These are phyloP conservation scores for Pichia cephalocereana DNA, from an alignment of 805 yeast genomes.

Conservation along the genomic window DNA sequence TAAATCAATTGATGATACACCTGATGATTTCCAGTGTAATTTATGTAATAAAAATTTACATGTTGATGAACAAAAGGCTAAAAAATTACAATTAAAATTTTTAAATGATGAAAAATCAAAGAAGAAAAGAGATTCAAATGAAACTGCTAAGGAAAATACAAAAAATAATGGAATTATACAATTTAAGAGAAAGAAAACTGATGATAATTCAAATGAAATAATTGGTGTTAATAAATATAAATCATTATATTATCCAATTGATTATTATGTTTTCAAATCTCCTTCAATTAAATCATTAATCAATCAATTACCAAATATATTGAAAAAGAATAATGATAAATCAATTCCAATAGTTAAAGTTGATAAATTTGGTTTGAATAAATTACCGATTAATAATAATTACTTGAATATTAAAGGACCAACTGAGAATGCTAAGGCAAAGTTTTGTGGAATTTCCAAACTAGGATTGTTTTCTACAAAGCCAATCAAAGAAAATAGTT, in stretches of 20 bases:
- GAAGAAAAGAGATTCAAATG: constrained; percentile 17
- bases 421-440: constrained; percentile 47
- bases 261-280: constrained; percentile 36
- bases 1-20: constrained; percentile 59
- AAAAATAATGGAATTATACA: constrained; percentile 9
- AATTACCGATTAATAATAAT: constrained; percentile 4
- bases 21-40: constrained; percentile 76
- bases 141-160: background rate
- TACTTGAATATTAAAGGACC: constrained; percentile 39
- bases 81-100: constrained; percentile 26
- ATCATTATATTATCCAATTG: constrained; percentile 40
- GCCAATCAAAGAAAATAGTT: constrained; percentile 35
- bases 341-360: constrained; percentile 13
- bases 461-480: constrained; percentile 47
- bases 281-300: constrained; percentile 24
- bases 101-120: constrained; percentile 22
- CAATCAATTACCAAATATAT: constrained; percentile 18
- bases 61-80: constrained; percentile 32
- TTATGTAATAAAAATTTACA: constrained; percentile 47
- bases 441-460: constrained; percentile 62
- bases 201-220: constrained; percentile 31
- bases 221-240: constrained; percentile 41
- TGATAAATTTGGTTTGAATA: constrained; percentile 20
- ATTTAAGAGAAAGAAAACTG: constrained; percentile 23
- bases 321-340: constrained; percentile 17